Evolutionary conservation across 768 basidiomycete species (phyloP).

Genomic region (Vararia minispora): DNA sequence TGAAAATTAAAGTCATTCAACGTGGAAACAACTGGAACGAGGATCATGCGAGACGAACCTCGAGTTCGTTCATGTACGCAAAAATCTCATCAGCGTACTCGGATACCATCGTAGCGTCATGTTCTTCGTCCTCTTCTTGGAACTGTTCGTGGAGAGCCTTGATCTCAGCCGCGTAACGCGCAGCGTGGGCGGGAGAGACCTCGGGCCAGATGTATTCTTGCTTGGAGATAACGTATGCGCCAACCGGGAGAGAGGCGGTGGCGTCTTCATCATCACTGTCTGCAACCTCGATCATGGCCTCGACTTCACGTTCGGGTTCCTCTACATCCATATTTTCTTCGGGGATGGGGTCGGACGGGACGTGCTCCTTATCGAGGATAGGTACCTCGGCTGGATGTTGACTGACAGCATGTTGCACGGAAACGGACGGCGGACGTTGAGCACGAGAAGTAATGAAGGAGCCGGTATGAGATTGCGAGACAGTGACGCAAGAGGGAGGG

Average conservation of each 20-base stretch:
- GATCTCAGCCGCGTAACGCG: constrained; percentile 50
- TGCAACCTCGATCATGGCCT: constrained; percentile 49
- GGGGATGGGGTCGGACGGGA: constrained; percentile 7
- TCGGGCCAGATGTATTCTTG: constrained; percentile 53
- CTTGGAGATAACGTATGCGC: background rate
- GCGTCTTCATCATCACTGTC: constrained; percentile 30
- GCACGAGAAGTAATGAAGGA: constrained; percentile 11
- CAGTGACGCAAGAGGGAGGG: constrained; percentile 35
- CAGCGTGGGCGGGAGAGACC: constrained; percentile 46
- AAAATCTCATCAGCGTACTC: constrained; percentile 99
- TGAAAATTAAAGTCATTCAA: constrained; percentile 24
- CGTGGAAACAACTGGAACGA: too few relatives aligned
- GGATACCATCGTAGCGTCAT: constrained; percentile 92
- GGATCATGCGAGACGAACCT: constrained; percentile 40
- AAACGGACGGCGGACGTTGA: constrained; percentile 27
- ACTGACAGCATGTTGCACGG: constrained; percentile 28
- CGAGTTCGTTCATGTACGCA: constrained; percentile 87
- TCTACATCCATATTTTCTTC: constrained; percentile 56
- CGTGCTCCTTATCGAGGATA: constrained; percentile 27
- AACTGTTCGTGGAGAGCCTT: constrained; percentile 49
- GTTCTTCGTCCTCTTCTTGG: constrained; percentile 62
- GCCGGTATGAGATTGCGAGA: constrained; percentile 12
- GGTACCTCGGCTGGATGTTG: constrained; percentile 29
- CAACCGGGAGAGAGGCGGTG: constrained; percentile 9
- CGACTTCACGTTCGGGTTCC: constrained; percentile 35